Evolutionary conservation across 371 early-diverging fungal species (phyloP).

Genomic region (Rhizopus arrhizus): DNA sequence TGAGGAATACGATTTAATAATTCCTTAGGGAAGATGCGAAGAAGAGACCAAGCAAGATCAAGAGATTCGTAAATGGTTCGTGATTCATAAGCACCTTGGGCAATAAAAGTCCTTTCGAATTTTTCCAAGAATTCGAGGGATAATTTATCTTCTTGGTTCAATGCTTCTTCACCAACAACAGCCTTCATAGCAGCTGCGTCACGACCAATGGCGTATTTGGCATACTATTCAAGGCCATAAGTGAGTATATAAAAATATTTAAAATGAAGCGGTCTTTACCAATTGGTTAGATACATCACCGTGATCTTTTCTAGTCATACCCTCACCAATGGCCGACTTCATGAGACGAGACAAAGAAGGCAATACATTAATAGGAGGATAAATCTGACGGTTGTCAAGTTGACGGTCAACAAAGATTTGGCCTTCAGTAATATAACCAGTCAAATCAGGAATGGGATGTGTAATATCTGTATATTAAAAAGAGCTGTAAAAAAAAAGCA

Average conservation of each 20-base stretch:
- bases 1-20: conserved; percentile 99
- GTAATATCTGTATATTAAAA: conserved; percentile 86
- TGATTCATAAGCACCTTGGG: conserved; percentile 93
- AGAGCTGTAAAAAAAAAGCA: neutral
- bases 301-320: conserved; percentile 99
- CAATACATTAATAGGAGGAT: conserved; percentile 99
- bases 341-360: conserved; percentile 99
- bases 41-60: conserved; percentile 98
- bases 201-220: conserved; percentile 99
- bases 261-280: conserved; percentile 40
- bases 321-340: conserved; percentile 99
- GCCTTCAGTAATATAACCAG: conserved; percentile 99
- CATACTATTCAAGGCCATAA: conserved; percentile 69
- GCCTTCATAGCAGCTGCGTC: conserved; percentile 99
- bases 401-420: conserved; percentile 99
- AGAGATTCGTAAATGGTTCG: conserved; percentile 98
- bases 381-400: conserved; percentile 99
- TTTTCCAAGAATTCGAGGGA: conserved; percentile 98
- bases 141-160: conserved; percentile 98
- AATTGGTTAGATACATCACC: conserved; percentile 99
- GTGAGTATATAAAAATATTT: no score
- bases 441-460: conserved; percentile 99
- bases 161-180: conserved; percentile 99
- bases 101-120: conserved; percentile 98
- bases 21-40: conserved; percentile 99